Evolutionary conservation across 768 basidiomycete species (phyloP), one percentile per base, ranked within the genome.

Genomic region (Leccinum broughii): DNA sequence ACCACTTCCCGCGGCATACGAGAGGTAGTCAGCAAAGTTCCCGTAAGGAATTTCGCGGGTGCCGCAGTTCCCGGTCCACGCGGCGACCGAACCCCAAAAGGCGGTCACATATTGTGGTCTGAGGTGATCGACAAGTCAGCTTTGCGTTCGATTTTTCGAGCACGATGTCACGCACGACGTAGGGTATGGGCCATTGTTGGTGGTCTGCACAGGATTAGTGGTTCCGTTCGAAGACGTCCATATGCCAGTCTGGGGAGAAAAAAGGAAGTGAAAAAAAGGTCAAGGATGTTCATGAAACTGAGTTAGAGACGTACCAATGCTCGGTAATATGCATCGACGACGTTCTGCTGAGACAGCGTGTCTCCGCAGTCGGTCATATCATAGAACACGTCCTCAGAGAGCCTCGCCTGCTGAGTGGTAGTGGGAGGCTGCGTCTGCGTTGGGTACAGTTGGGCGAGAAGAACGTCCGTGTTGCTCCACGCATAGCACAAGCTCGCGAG

Each of bases 401-500:
- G 56, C 53, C 39, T 59, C 7, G 49, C 51, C 28, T 70, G 11
- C 9, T 62, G 44, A 22, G 44, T 51, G 22, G 68, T 65, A 20
- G 48, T 67, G 3, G 62, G 68, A 26, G 15, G 35, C 14, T 13
- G 24, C 14, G 35, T 6, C 32, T 59, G 54, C 0, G 60, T 37
- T 8, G 66, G 67, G 54, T 68, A 68, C 20, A 46, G 44, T 34
- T 58, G 54, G 9, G 64, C 7, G 20, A 48, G n/a, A 44, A 68
- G 58, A 7, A 70, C 66, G 20, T 68, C 58, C 3, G 67, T 67
- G 56, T 57, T 58, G 37, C 61, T 67, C 66, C 64, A 63, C 2
- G 68, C 66, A 15, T 68, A 68, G 37, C 68, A 68, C 51, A 70
- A 62, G 50, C 68, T 68, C 5, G 63, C 68, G 34, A 68, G 67